Evolutionary conservation across 345 rosid species (phyloP).

Genomic region (sweet orange (Citrus sinensis)): DVS_A1.0 CM039162.1:7312501-7313000

Average conservation of each 20-base stretch:
- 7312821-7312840: conserved; percentile 1
- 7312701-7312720: conserved; percentile 19
- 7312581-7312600: not conserved
- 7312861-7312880: conserved; percentile 15
- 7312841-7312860: not conserved
- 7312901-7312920: conserved; percentile 94
- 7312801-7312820: conserved; percentile 15
- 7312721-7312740: conserved; percentile 96
- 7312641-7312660: not conserved
- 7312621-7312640: conserved; percentile 6
- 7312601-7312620: not conserved
- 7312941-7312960: conserved; percentile 89
- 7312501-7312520: conserved; percentile 93
- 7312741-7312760: conserved; percentile 94
- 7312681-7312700: conserved; percentile 1
- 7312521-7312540: conserved; percentile 97
- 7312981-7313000: conserved; percentile 85
- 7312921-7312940: conserved; percentile 95
- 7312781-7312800: conserved; percentile 95
- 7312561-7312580: not conserved
- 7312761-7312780: conserved; percentile 88
- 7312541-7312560: conserved; percentile 11
- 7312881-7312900: conserved; percentile 63
- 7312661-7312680: not conserved
- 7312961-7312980: conserved; percentile 99